Percentiles rank a stretch among this genome's conserved stretches.
These are phyloP conservation scores for Clonostachys sp. DNA, from an alignment of 2,329 filamentous ascomycete species.

Conservation along the genomic window DNA sequence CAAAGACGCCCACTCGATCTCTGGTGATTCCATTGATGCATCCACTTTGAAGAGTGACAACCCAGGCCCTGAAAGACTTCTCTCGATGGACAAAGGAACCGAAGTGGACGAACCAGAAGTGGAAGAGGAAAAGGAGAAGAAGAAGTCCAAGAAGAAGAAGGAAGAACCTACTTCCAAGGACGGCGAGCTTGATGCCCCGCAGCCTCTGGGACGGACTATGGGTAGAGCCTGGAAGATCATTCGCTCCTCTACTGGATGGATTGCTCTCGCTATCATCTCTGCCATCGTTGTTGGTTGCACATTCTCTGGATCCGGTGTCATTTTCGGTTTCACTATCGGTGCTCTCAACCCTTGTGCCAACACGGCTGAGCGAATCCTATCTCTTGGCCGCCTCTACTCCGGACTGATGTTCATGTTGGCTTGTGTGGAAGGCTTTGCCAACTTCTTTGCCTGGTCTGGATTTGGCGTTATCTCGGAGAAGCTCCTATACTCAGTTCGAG, in stretches of 20 bases:
- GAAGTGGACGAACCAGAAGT: conserved; percentile 34
- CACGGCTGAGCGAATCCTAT: conserved; percentile 17
- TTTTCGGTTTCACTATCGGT: conserved; percentile 23
- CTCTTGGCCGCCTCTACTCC: conserved; percentile 29
- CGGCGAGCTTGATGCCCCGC: conserved; percentile 39
- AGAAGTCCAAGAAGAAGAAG: conserved; percentile 30
- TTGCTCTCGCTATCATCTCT: conserved; percentile 24
- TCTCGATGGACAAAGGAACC: conserved; percentile 1
- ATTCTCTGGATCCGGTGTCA: conserved; percentile 45
- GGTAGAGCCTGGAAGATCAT: conserved; percentile 11
- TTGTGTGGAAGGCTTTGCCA: conserved; percentile 35
- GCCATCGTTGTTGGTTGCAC: conserved; percentile 43
- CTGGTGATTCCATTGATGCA: neutral
- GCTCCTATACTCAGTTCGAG: conserved; percentile 52
- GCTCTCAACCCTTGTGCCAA: conserved; percentile 33
- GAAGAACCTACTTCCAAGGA: conserved; percentile 46
- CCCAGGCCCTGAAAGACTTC: neutral
- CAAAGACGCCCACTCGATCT: neutral
- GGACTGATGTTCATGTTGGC: conserved; percentile 45
- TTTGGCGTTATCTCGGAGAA: conserved; percentile 47
- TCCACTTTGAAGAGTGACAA: conserved; percentile 4
- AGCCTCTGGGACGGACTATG: conserved; percentile 23
- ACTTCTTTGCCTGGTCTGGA: conserved; percentile 44
- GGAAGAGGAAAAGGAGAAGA: conserved; percentile 34
- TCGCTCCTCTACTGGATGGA: conserved; percentile 11